Evolutionary conservation across 2,329 filamentous ascomycete species (phyloP).

Genomic region (Lachnellula subtilissima): DNA sequence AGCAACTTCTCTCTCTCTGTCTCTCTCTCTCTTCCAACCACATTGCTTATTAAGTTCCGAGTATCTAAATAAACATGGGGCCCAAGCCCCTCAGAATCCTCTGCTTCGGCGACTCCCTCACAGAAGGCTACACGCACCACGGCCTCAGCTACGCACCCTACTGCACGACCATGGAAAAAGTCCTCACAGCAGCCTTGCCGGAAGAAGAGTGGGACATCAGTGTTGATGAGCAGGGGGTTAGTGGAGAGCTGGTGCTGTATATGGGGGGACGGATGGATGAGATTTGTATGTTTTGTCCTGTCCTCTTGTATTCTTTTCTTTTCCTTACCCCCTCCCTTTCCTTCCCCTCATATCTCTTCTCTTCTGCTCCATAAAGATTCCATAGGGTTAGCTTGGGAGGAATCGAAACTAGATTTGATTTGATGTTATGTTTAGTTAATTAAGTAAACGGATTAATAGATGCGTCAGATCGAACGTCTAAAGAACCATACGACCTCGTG

Average conservation of each 20-base stretch:
- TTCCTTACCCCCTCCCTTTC: too few species aligned
- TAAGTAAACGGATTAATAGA: neutral
- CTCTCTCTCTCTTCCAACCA: too few species aligned
- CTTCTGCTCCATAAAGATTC: neutral
- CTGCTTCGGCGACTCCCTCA: constrained; percentile 39
- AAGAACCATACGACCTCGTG: constrained; percentile 47
- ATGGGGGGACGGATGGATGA: constrained; percentile 12
- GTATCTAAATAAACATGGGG: neutral
- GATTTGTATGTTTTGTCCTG: constrained; percentile 7
- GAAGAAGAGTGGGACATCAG: constrained; percentile 16
- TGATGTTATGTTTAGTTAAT: neutral
- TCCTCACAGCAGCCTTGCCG: constrained; percentile 42
- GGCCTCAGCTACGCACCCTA: constrained; percentile 51
- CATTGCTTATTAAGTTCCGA: too few species aligned
- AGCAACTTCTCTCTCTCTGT: too few species aligned
- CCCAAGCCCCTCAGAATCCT: constrained; percentile 16
- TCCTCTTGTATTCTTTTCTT: neutral
- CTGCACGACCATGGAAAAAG: constrained; percentile 41
- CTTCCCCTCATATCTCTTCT: neutral
- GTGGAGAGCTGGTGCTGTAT: constrained; percentile 19
- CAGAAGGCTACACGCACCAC: constrained; percentile 47
- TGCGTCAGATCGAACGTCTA: neutral
- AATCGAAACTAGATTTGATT: neutral
- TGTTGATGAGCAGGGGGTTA: constrained; percentile 18
- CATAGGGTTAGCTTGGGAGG: too few species aligned